A percentile compares a stretch with the other conserved stretches of the same genome.
These are phyloP conservation scores for Hymenoscyphus scutula DNA, from an alignment of 2,329 filamentous ascomycete genomes.

Conservation along the genomic window DNA sequence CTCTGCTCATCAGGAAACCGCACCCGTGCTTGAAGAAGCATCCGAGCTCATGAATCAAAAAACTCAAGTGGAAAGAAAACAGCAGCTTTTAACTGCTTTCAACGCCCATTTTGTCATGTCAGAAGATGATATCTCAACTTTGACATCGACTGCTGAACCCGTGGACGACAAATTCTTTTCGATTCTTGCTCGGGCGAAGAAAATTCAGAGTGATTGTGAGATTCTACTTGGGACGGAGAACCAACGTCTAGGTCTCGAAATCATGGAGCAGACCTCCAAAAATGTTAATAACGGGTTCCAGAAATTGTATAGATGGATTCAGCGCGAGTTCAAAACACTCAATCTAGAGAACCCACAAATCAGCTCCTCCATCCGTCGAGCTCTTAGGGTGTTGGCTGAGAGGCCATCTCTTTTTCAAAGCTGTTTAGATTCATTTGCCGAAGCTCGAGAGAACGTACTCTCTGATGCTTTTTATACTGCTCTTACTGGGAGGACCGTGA, in stretches of 20 bases:
- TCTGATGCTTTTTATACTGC: conserved; percentile 88
- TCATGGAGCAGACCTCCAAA: conserved; percentile 88
- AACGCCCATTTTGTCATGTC: conserved; percentile 80
- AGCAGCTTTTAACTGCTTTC: conserved; percentile 74
- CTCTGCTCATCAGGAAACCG: conserved; percentile 72
- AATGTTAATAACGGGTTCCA: conserved; percentile 88
- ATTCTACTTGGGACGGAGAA: conserved; percentile 86
- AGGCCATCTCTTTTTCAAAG: conserved; percentile 87
- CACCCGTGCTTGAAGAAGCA: conserved; percentile 74
- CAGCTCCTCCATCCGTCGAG: conserved; percentile 76
- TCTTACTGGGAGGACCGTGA: conserved; percentile 68
- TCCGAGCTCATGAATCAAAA: conserved; percentile 70
- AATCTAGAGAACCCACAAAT: conserved; percentile 95
- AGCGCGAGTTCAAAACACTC: conserved; percentile 85
- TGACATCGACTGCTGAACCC: conserved; percentile 77
- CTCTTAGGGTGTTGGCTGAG: conserved; percentile 84
- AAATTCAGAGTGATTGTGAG: conserved; percentile 84
- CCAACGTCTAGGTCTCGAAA: conserved; percentile 80
- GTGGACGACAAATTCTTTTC: conserved; percentile 84
- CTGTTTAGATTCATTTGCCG: conserved; percentile 89
- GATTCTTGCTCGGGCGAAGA: conserved; percentile 74
- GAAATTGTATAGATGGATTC: conserved; percentile 93
- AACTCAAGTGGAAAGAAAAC: conserved; percentile 73
- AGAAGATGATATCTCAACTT: conserved; percentile 70
- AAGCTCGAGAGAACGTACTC: conserved; percentile 80